phyloP scores from a whole-genome alignment of 768 basidiomycete species.

The Russula abietina region DNA sequence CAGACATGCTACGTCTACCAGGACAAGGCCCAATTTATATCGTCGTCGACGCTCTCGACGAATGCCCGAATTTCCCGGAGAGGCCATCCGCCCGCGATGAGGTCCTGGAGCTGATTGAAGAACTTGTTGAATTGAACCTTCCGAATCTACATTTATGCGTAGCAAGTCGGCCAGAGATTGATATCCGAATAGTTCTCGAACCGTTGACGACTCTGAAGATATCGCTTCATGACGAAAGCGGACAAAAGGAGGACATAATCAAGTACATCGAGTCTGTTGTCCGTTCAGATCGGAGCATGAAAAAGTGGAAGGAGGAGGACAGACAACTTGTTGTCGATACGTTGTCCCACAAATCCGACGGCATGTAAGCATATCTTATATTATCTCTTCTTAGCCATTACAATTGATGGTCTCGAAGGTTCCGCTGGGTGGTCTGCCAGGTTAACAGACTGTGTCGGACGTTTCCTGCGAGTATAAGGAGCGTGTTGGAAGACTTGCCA shows the following conservation, averaged over 20 bases:
- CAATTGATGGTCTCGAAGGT: background rate
- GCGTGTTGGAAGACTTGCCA: background rate
- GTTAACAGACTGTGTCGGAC: background rate
- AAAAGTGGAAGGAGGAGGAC: background rate
- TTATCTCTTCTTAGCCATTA: too few relatives aligned
- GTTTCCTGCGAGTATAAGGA: background rate
- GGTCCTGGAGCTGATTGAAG: background rate
- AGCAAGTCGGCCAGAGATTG: background rate
- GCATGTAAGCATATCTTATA: conserved; percentile 1
- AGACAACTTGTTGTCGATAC: background rate
- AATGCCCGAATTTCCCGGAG: background rate
- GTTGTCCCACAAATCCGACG: conserved; percentile 1
- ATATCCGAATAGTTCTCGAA: background rate
- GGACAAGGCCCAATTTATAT: background rate
- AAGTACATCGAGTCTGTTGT: background rate
- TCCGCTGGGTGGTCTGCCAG: conserved; percentile 4
- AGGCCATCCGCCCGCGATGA: background rate
- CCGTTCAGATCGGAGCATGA: background rate
- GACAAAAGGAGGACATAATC: background rate
- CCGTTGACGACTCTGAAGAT: background rate
- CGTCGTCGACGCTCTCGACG: conserved; percentile 3
- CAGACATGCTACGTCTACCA: background rate
- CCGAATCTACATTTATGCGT: background rate
- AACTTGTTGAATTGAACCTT: background rate
- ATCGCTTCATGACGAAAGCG: background rate